These are phyloP conservation scores for Dipodascus albidus DNA, from an alignment of 805 yeast species.

Conservation along the genomic window DNA sequence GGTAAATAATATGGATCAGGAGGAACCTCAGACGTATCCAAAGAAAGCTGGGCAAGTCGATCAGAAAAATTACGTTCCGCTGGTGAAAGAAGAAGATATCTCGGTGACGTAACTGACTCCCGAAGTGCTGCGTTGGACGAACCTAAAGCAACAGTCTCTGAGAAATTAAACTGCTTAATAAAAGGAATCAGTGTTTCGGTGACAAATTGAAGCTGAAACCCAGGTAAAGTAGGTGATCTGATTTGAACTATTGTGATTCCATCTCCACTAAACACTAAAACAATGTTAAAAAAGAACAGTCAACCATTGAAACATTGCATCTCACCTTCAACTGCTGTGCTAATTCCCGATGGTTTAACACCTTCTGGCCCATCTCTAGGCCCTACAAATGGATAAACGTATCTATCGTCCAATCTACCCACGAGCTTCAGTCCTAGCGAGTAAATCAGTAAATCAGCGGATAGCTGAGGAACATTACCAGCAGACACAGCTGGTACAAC, in stretches of 20 bases:
- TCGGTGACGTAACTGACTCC: neutral
- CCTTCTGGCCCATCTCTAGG: conserved; percentile 46
- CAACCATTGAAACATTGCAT: neutral
- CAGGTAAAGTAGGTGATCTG: conserved; percentile 74
- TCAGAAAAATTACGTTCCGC: conserved; percentile 7
- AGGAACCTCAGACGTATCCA: conserved; percentile 6
- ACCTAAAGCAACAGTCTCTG: conserved; percentile 45
- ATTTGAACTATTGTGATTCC: conserved; percentile 60
- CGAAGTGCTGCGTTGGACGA: conserved; percentile 58
- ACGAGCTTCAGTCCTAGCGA: conserved; percentile 42
- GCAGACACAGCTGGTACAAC: conserved; percentile 72
- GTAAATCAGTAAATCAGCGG: conserved; percentile 62
- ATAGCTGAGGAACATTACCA: conserved; percentile 83
- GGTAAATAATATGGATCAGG: conserved; percentile 15
- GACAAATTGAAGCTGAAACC: conserved; percentile 40
- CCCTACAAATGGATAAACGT: conserved; percentile 72
- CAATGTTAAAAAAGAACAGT: too few relatives aligned
- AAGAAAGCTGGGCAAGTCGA: conserved; percentile 6
- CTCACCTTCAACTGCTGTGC: conserved; percentile 60
- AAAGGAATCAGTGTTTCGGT: conserved; percentile 40
- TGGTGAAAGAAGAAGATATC: conserved; percentile 5
- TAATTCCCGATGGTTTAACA: conserved; percentile 27
- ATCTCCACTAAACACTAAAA: conserved; percentile 15
- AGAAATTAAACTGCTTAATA: conserved; percentile 30
- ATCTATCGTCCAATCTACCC: conserved; percentile 45